Evolutionary conservation across 805 yeast species (phyloP).

Genomic region (Ogataea neopini): DNA sequence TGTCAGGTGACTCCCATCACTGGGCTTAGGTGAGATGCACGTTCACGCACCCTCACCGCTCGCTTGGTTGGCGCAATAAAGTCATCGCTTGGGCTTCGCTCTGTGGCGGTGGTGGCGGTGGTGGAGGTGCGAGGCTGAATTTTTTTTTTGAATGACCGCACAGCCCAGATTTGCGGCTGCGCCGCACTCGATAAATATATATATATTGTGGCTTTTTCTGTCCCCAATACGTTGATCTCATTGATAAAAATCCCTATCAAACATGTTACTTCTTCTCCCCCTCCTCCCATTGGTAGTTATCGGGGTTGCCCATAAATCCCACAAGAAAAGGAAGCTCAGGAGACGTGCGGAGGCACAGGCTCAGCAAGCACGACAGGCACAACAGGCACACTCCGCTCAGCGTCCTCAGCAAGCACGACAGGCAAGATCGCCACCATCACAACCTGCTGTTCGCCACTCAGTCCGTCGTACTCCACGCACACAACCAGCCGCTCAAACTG

Average conservation of each 20-base stretch:
- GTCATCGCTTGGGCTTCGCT: conserved; percentile 1
- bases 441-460: neutral
- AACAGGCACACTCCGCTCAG: neutral
- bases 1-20: too few relatives aligned
- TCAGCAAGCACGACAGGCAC: neutral
- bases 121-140: conserved; percentile 1
- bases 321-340: conserved; percentile 3
- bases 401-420: neutral
- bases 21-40: too few relatives aligned
- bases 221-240: too few relatives aligned
- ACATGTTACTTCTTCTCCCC: neutral
- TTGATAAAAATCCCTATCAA: neutral
- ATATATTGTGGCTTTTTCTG: too few relatives aligned
- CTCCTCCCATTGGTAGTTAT: neutral
- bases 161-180: conserved; percentile 1
- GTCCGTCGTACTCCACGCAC: neutral
- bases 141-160: neutral
- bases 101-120: neutral
- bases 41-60: too few relatives aligned
- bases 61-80: too few relatives aligned
- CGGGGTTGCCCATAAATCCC: neutral
- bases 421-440: neutral
- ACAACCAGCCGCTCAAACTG: neutral
- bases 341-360: neutral
- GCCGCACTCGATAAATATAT: neutral